Conservation (phyloP, 495 filamentous ascomycete genomes). For the Niebla homalea region DNA sequence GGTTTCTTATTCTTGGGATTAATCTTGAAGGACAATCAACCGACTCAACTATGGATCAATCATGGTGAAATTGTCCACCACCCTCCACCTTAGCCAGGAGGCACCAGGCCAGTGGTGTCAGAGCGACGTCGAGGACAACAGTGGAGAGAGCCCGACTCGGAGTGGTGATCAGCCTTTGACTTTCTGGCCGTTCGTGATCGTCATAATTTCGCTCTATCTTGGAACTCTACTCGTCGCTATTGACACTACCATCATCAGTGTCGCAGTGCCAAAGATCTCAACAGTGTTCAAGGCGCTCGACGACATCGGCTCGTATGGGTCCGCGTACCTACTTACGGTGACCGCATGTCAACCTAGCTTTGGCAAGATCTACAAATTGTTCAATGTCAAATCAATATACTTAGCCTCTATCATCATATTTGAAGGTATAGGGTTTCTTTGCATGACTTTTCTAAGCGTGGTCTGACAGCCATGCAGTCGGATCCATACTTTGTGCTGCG, state of each 20-base stretch:
- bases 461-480: constrained; percentile 24
- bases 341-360: constrained; percentile 10
- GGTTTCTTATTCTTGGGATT: no score
- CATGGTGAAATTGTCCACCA: no score
- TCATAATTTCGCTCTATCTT: constrained; percentile 7
- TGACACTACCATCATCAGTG: constrained; percentile 16
- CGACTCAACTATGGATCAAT: no score
- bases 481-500: constrained; percentile 57
- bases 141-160: no score
- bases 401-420: constrained; percentile 31
- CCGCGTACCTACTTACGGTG: constrained; percentile 5
- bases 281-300: constrained; percentile 3
- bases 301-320: constrained; percentile 10
- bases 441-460: not conserved
- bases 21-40: no score
- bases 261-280: constrained; percentile 7
- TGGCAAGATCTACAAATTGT: constrained; percentile 23
- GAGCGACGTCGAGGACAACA: no score
- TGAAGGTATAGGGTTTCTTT: not conserved
- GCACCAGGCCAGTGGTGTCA: no score
- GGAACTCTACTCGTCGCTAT: constrained; percentile 9
- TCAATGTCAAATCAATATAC: constrained; percentile 42
- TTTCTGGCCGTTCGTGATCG: not conserved
- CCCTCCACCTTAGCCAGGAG: no score
- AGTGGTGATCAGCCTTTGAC: no score